Conservation (phyloP, 2,329 filamentous ascomycete genomes). For the Dissoconium aciculare region DNA sequence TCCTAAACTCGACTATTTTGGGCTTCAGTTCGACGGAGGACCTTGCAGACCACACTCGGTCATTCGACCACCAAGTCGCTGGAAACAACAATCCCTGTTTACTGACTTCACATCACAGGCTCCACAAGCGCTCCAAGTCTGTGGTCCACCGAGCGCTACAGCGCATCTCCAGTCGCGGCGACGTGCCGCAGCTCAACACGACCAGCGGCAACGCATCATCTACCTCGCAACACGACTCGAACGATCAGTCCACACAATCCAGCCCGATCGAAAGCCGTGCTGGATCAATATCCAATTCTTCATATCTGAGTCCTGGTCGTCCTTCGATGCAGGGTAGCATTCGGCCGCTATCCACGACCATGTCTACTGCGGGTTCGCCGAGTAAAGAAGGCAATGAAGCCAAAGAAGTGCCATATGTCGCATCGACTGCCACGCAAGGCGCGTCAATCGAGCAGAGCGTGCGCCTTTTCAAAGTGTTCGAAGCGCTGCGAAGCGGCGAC, state of each 20-base stretch:
- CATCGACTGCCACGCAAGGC: slow-evolving; percentile 20
- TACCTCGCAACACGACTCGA: no score
- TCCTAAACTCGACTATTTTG: no score
- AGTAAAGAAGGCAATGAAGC: slow-evolving; percentile 1
- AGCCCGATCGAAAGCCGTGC: neutral
- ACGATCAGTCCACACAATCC: neutral
- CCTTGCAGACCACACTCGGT: no score
- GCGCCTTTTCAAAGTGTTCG: slow-evolving; percentile 84
- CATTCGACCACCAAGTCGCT: no score
- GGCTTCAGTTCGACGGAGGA: no score
- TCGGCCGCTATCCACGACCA: slow-evolving; percentile 24
- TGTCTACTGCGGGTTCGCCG: slow-evolving; percentile 15
- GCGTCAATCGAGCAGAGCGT: slow-evolving; percentile 75
- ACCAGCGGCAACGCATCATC: neutral
- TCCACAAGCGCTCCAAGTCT: slow-evolving; percentile 35
- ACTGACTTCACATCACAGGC: slow-evolving; percentile 6
- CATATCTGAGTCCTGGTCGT: slow-evolving; percentile 10
- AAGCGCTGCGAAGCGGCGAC: slow-evolving; percentile 79
- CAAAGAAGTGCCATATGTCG: slow-evolving; percentile 9
- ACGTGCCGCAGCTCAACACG: slow-evolving; percentile 22
- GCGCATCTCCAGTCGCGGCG: slow-evolving; percentile 35
- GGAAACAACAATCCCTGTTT: no score
- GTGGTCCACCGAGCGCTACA: slow-evolving; percentile 39
- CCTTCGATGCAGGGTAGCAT: slow-evolving; percentile 15
- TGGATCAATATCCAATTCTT: neutral